Conservation (phyloP, 345 rosid species). For the Lepidium sativum region DNA sequence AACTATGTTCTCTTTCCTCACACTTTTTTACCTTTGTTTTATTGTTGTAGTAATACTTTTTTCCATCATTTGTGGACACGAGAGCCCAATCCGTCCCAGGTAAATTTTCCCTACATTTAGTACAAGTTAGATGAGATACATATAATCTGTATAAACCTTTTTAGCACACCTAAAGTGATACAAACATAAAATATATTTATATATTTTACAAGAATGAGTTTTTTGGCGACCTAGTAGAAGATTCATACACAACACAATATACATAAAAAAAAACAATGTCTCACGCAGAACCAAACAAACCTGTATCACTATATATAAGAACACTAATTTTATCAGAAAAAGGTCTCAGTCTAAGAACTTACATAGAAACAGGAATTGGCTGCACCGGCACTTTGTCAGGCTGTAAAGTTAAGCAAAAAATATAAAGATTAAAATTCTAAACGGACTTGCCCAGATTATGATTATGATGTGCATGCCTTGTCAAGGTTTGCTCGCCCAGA, state of each 20-base stretch:
- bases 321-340: background rate
- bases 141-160: background rate
- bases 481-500: background rate
- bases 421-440: background rate
- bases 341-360: slow-evolving; percentile 29
- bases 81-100: slow-evolving; percentile 84
- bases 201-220: background rate
- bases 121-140: background rate
- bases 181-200: background rate
- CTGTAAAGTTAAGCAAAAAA: slow-evolving; percentile 44
- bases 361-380: slow-evolving; percentile 80
- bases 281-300: background rate
- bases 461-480: background rate
- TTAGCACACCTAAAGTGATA: background rate
- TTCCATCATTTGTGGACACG: slow-evolving; percentile 80
- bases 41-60: slow-evolving; percentile 81
- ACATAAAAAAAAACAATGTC: background rate
- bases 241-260: background rate
- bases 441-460: background rate
- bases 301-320: background rate
- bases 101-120: slow-evolving; percentile 59
- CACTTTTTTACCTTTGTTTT: slow-evolving; percentile 60
- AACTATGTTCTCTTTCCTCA: background rate
- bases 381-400: slow-evolving; percentile 52
- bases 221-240: slow-evolving; percentile 11